These are phyloP conservation scores for Trapa bicornis DNA, from an alignment of 345 rosid species.

Conservation along the genomic window DNA sequence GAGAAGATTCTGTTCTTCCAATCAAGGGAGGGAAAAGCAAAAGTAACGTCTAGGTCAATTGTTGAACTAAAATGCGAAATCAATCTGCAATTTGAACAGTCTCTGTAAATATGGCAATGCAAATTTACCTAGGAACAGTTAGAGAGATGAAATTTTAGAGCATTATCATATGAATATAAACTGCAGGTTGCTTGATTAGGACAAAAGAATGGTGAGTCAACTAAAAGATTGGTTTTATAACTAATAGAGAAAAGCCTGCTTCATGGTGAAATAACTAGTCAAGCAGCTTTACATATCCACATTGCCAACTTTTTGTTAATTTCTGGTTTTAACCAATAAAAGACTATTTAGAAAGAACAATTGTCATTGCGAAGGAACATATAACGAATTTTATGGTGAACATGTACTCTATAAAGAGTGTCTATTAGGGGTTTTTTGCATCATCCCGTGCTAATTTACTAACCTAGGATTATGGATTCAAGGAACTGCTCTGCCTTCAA, in stretches of 20 bases:
- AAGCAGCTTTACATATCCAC: neutral
- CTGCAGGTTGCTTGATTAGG: neutral
- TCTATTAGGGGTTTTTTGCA: neutral
- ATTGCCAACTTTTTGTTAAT: neutral
- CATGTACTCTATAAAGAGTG: neutral
- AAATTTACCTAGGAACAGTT: neutral
- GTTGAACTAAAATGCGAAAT: neutral
- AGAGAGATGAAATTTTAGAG: neutral
- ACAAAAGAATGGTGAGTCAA: neutral
- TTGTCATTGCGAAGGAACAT: no score
- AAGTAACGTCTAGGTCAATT: neutral
- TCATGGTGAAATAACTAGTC: neutral
- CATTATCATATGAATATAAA: neutral
- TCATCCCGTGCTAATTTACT: neutral
- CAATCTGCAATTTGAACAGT: neutral
- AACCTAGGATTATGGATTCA: conserved; percentile 69
- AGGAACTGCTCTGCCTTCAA: conserved; percentile 65
- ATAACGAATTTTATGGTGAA: neutral
- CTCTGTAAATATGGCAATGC: neutral
- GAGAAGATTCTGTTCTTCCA: neutral
- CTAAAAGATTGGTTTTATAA: neutral
- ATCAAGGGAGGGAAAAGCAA: neutral
- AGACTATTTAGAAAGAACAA: neutral
- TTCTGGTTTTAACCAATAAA: neutral
- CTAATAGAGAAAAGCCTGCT: neutral